Evolutionary conservation across 176 grass and related monocot species (phyloP).

Genomic region (Aegilops speltoides): DNA sequence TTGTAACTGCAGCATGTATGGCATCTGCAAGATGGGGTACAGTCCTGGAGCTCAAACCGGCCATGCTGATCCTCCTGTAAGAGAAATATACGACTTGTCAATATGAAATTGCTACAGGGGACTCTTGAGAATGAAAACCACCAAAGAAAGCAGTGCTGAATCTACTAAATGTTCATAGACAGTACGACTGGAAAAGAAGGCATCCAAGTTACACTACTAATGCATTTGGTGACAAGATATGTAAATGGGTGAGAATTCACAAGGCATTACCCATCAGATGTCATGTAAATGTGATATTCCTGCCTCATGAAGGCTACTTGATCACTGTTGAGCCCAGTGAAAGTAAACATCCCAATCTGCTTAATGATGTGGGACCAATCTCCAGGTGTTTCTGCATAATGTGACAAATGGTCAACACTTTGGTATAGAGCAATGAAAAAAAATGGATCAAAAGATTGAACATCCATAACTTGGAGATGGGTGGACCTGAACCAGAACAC

Average conservation of each 20-base stretch:
- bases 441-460: not conserved
- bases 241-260: not conserved
- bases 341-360: conserved; percentile 99
- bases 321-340: conserved; percentile 87
- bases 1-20: conserved; percentile 83
- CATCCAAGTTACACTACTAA: not conserved
- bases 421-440: not conserved
- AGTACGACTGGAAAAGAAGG: not conserved
- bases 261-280: conserved; percentile 86
- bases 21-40: conserved; percentile 79
- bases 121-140: not conserved
- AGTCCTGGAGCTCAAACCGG: conserved; percentile 71
- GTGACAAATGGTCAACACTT: conserved; percentile 5
- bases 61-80: conserved; percentile 99
- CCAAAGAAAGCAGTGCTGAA: not conserved
- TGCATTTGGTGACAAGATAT: not conserved
- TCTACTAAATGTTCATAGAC: not conserved
- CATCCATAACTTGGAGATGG: not conserved
- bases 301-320: conserved; percentile 95
- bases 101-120: not conserved
- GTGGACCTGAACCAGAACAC: not conserved
- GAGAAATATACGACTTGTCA: conserved; percentile 1
- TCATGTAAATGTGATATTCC: conserved; percentile 98
- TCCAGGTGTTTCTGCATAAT: conserved; percentile 81
- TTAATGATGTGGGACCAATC: conserved; percentile 99